A percentile compares a stretch with the other conserved stretches of the same genome.
Conservation (phyloP, 129 eudicot genomes). For the Flaveria sonorensis region DNA sequence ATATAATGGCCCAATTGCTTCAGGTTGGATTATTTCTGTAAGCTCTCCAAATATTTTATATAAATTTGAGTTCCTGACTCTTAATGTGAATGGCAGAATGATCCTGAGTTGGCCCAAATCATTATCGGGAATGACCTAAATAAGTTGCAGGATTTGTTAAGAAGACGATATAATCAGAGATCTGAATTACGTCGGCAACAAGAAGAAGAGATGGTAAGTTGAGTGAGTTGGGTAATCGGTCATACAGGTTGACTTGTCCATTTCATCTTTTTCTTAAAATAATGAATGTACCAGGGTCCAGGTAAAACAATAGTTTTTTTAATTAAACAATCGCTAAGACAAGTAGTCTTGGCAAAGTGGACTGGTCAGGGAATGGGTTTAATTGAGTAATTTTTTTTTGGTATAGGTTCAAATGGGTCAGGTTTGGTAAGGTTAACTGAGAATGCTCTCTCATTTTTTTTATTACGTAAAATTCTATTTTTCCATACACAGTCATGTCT, state of each 20-base stretch:
- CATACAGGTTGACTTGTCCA: neutral
- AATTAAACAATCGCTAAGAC: neutral
- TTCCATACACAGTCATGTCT: no score
- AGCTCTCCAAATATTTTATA: neutral
- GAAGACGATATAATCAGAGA: constrained; percentile 71
- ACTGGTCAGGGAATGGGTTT: neutral
- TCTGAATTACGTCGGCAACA: constrained; percentile 57
- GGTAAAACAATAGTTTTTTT: neutral
- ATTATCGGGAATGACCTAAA: constrained; percentile 81
- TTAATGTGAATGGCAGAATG: constrained; percentile 55
- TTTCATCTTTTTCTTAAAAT: neutral
- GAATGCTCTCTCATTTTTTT: neutral
- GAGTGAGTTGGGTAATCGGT: neutral
- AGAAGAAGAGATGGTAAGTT: constrained; percentile 83
- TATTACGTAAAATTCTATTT: no score
- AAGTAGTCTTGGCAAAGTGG: neutral
- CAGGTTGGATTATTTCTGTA: constrained; percentile 53
- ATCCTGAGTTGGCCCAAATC: constrained; percentile 93
- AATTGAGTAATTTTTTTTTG: neutral
- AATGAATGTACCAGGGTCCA: neutral
- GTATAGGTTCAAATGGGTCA: neutral
- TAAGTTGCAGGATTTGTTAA: constrained; percentile 70
- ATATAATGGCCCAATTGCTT: constrained; percentile 83
- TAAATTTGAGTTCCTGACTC: constrained; percentile 24
- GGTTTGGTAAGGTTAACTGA: neutral